Percentiles rank a stretch among this genome's conserved stretches.
phyloP scores from a whole-genome alignment of 2,329 filamentous ascomycete genomes.

The Alternaria angustiovoidea region DNA sequence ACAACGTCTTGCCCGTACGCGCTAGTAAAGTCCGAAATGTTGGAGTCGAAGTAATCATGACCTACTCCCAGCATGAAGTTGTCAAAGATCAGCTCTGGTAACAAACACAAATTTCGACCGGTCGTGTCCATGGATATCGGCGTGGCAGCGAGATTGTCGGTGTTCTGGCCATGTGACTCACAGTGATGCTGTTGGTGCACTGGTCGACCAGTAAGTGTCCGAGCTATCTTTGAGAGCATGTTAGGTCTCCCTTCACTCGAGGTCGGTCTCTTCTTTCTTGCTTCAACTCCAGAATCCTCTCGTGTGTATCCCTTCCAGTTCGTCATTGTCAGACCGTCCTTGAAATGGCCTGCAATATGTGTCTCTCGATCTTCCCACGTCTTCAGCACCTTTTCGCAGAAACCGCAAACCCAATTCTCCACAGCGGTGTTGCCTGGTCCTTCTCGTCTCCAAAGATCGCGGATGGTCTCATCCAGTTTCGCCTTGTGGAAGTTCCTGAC shows the following conservation, averaged over 20 bases:
- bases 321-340: slow-evolving; percentile 41
- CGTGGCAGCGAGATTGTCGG: neutral
- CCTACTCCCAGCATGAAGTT: neutral
- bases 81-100: neutral
- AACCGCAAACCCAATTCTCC: slow-evolving; percentile 43
- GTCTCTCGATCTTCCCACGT: slow-evolving; percentile 43
- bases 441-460: slow-evolving; percentile 41
- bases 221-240: slow-evolving; percentile 8
- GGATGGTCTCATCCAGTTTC: slow-evolving; percentile 31
- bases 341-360: slow-evolving; percentile 47
- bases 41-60: neutral
- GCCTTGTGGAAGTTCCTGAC: slow-evolving; percentile 44
- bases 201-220: slow-evolving; percentile 4
- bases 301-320: slow-evolving; percentile 26
- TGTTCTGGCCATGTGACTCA: neutral
- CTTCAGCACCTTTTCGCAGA: slow-evolving; percentile 34
- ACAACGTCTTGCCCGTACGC: neutral
- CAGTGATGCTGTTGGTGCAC: neutral
- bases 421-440: slow-evolving; percentile 17
- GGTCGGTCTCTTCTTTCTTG: slow-evolving; percentile 9
- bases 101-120: neutral
- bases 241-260: slow-evolving; percentile 8
- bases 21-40: neutral
- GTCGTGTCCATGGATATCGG: neutral
- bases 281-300: neutral